Conservation (phyloP, 2,329 filamentous ascomycete genomes). For the Calonectria ilicicola region DNA sequence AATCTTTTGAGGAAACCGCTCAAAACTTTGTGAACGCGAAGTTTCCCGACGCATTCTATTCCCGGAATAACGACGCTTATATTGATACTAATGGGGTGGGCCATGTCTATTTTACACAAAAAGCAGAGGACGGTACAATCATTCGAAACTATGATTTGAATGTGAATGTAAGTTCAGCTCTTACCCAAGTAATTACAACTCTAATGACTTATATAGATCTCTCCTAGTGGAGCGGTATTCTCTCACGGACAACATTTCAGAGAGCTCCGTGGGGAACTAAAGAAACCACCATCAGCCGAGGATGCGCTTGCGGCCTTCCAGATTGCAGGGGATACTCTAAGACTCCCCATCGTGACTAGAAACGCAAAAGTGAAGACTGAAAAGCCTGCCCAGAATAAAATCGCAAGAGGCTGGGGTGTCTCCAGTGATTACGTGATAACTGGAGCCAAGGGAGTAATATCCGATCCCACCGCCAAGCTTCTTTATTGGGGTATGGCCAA, state of each 20-base stretch:
- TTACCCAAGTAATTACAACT: rapidly evolving
- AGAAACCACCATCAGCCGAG: no score
- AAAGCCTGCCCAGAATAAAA: neutral
- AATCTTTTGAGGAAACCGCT: neutral
- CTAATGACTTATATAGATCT: neutral
- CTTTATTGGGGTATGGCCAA: neutral
- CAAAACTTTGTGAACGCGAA: neutral
- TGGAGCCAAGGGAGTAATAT: neutral
- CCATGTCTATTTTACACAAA: neutral
- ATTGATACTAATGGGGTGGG: neutral
- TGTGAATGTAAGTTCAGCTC: neutral
- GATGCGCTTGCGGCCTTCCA: neutral
- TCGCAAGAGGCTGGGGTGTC: no score
- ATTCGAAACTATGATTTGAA: neutral
- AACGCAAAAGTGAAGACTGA: neutral
- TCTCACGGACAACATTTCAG: neutral
- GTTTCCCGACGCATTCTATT: neutral
- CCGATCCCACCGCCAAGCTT: neutral
- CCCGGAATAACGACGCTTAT: neutral
- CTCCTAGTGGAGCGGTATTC: neutral
- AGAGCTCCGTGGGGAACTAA: neutral
- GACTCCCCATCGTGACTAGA: neutral
- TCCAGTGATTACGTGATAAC: no score
- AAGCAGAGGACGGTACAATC: neutral
- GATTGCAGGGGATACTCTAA: neutral